These are phyloP conservation scores for Fagus sylvatica DNA, from an alignment of 306 rosid genomes.

Conservation along the genomic window DNA sequence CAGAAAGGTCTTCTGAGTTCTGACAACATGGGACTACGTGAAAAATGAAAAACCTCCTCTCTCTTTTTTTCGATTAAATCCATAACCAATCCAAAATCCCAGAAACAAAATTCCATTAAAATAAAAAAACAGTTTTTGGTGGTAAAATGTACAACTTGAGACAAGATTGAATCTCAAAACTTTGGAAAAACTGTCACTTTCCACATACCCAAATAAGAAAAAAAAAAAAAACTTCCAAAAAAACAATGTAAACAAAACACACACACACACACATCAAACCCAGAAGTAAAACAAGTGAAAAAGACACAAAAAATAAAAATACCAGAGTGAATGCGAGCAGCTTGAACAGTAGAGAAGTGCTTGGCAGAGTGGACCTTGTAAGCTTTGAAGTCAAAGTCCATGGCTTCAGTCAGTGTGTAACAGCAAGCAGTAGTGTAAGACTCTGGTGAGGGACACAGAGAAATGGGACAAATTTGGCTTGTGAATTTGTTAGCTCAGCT, in stretches of 20 bases:
- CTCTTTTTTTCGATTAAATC: background rate
- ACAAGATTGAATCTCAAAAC: background rate
- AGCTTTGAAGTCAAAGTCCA: conserved; percentile 79
- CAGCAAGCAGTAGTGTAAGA: conserved; percentile 4
- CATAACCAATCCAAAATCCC: background rate
- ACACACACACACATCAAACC: conserved; percentile 4
- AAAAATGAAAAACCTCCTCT: background rate
- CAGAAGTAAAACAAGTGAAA: background rate
- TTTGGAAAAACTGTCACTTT: background rate
- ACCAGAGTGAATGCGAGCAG: conserved; percentile 76
- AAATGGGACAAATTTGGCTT: conserved; percentile 22
- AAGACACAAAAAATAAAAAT: background rate
- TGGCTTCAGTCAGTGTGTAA: conserved; percentile 27
- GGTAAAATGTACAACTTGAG: background rate
- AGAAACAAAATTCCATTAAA: background rate
- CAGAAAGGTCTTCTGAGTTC: background rate
- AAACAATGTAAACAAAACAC: background rate
- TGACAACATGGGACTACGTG: background rate
- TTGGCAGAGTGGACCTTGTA: conserved; percentile 52
- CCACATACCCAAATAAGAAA: too few relatives aligned
- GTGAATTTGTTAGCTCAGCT: background rate
- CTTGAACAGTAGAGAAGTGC: conserved; percentile 61
- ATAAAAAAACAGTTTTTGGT: background rate
- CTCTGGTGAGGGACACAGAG: background rate
- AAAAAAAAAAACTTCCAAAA: background rate